These are phyloP conservation scores for Aspergillus funiculosus DNA, from an alignment of 495 filamentous ascomycete species.

Conservation along the genomic window DNA sequence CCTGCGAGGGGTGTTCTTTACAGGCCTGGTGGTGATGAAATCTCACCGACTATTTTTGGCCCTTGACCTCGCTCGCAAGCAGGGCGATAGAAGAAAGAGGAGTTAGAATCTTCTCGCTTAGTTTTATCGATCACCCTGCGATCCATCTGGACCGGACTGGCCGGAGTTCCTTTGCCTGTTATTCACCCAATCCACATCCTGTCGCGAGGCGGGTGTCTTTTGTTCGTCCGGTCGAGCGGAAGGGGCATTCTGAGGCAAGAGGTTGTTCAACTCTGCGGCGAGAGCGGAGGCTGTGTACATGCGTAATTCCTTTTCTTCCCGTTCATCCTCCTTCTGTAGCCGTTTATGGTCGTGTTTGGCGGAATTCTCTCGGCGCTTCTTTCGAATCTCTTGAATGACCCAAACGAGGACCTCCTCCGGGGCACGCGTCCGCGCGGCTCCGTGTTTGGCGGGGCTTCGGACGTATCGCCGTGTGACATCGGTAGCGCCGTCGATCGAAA, in stretches of 20 bases:
- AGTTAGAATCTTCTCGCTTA: background rate
- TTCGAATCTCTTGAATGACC: conserved; percentile 83
- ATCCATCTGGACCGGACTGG: conserved; percentile 36
- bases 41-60: too few species aligned
- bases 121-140: conserved; percentile 31
- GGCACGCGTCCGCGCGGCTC: conserved; percentile 62
- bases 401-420: conserved; percentile 86
- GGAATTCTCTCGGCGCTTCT: conserved; percentile 70
- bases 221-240: conserved; percentile 33
- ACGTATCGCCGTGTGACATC: conserved; percentile 97
- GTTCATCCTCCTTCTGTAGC: conserved; percentile 81
- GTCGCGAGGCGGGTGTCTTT: conserved; percentile 43
- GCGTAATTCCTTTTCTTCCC: conserved; percentile 79
- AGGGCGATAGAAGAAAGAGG: background rate
- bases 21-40: background rate
- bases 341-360: conserved; percentile 73
- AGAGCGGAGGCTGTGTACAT: conserved; percentile 68
- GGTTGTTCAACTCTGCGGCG: conserved; percentile 53
- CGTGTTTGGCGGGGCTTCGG: conserved; percentile 67
- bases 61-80: too few species aligned
- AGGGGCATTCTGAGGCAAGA: conserved; percentile 38
- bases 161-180: conserved; percentile 51
- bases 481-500: conserved; percentile 88
- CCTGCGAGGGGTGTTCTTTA: background rate
- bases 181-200: conserved; percentile 60